Evolutionary conservation across 441 rosid genomes (phyloP), one percentile per base, ranked within the genome.

Genomic region (Codiaeum variegatum): DNA sequence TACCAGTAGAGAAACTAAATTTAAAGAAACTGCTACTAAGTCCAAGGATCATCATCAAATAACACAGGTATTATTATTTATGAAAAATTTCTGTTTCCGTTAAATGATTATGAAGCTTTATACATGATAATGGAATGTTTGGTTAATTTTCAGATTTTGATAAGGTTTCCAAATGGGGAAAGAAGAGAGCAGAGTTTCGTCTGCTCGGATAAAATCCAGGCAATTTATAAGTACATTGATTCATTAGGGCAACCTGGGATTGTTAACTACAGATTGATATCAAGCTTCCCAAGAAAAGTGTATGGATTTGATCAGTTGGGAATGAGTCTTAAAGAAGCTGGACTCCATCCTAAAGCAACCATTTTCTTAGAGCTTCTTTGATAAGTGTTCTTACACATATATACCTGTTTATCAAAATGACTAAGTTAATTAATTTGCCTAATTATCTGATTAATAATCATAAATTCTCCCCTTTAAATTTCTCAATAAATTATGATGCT

Each of bases 101-200:
- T 44, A 13, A 24, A 21, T 4, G 15, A 28, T n/a, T 24, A 7
- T 24, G 28, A 1, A 23, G 19, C 42, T 1, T 5, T 51, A 1
- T n/a, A 51, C 24, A 6, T 52, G 56, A 28, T 6, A 34, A 34
- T 28, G 0, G 23, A 61, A 60, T 42, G 1, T 16, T 64, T 16
- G 9, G 6, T 54, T 23, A 64, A 28, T 15, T 63, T 78, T 19
- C 88, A 88, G 93, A 79, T 88, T 73, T 19, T 85, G 81, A 79
- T 88, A 32, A 75, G 88, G 73, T 89, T 89, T 76, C 93, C 90
- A 7, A 81, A 73, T 36, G 93, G 91, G 1, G 87, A 84, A 76
- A 87, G 84, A 78, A 84, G 86, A 73, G 91, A 85, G 67, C 84
- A 83, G 47, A 89, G 85, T 63, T 85, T 87, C 67, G 76, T 54